Conservation (phyloP, 169 alveolate genomes). For the Cryptosporidium sp. region DNA sequence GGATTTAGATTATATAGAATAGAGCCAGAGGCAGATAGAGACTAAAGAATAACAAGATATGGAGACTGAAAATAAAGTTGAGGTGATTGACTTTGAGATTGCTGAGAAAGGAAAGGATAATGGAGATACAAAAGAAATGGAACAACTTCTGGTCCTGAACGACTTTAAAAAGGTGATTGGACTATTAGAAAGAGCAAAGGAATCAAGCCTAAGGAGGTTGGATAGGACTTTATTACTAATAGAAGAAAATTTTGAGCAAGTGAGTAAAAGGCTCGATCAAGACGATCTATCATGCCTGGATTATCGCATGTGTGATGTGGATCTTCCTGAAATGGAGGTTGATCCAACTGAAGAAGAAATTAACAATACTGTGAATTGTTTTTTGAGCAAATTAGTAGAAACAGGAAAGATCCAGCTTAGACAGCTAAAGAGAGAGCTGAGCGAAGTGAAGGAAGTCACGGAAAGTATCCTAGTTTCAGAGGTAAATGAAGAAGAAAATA, state of each 20-base stretch:
- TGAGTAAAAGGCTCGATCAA: not conserved
- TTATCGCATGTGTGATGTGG: constrained; percentile 62
- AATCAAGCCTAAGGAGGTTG: constrained; percentile 24
- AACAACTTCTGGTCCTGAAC: not conserved
- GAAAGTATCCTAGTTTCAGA: not conserved
- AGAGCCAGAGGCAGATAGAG: not conserved
- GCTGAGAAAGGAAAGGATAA: not conserved
- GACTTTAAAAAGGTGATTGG: constrained; percentile 1
- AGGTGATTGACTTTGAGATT: not conserved
- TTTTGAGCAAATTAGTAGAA: constrained; percentile 12
- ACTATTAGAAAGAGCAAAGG: constrained; percentile 24
- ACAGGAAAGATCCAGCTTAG: not conserved
- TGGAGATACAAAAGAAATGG: not conserved
- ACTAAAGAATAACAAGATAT: not conserved
- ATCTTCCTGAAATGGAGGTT: constrained; percentile 63
- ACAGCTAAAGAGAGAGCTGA: constrained; percentile 1
- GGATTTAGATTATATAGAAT: not conserved
- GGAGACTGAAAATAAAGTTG: not conserved
- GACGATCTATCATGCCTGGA: constrained; percentile 4
- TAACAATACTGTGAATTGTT: not conserved
- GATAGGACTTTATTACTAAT: constrained; percentile 3
- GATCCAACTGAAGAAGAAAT: constrained; percentile 43
- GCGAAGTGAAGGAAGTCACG: not conserved
- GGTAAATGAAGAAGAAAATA: not conserved
- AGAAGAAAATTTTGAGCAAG: constrained; percentile 2